Conservation (phyloP, 768 basidiomycete genomes). For the Stropharia rugosoannulata region DNA sequence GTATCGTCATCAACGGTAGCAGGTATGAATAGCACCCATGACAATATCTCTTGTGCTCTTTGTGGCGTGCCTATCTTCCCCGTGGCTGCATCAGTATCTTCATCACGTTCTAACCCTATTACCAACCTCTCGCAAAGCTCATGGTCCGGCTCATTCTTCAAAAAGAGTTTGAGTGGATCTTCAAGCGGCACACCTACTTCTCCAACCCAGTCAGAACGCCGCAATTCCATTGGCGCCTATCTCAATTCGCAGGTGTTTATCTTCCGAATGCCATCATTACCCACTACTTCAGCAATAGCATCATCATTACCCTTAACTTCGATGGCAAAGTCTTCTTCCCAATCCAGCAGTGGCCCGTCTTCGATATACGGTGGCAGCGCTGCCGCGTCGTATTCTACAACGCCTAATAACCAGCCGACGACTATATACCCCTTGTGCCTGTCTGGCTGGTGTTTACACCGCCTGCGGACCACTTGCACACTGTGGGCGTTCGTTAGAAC, state of each 20-base stretch:
- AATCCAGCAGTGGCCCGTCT: slow-evolving; percentile 15
- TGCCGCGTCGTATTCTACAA: slow-evolving; percentile 19
- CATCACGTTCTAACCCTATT: slow-evolving; percentile 30
- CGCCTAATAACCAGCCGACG: slow-evolving; percentile 25
- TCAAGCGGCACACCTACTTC: slow-evolving; percentile 26
- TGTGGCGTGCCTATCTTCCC: slow-evolving; percentile 66
- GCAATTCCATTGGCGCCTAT: slow-evolving; percentile 26
- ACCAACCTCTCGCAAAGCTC: slow-evolving; percentile 27
- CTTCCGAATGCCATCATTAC: slow-evolving; percentile 56
- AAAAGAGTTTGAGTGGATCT: slow-evolving; percentile 32
- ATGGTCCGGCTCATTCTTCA: slow-evolving; percentile 62
- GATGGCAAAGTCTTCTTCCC: slow-evolving; percentile 30
- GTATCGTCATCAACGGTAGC: slow-evolving; percentile 42
- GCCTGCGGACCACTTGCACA: slow-evolving; percentile 84
- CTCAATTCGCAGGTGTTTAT: slow-evolving; percentile 55
- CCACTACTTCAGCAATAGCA: slow-evolving; percentile 22
- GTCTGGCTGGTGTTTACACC: slow-evolving; percentile 81
- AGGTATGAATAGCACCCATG: slow-evolving; percentile 39
- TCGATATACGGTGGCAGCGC: slow-evolving; percentile 14
- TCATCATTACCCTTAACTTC: slow-evolving; percentile 34
- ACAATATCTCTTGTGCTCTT: slow-evolving; percentile 73
- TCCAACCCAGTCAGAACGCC: slow-evolving; percentile 20
- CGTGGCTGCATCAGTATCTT: slow-evolving; percentile 31
- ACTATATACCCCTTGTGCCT: slow-evolving; percentile 80
- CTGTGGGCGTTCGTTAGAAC: slow-evolving; percentile 88